These are phyloP conservation scores for Coemansia guatemalensis DNA, from an alignment of 192 early-diverging fungal species.

Conservation along the genomic window DNA sequence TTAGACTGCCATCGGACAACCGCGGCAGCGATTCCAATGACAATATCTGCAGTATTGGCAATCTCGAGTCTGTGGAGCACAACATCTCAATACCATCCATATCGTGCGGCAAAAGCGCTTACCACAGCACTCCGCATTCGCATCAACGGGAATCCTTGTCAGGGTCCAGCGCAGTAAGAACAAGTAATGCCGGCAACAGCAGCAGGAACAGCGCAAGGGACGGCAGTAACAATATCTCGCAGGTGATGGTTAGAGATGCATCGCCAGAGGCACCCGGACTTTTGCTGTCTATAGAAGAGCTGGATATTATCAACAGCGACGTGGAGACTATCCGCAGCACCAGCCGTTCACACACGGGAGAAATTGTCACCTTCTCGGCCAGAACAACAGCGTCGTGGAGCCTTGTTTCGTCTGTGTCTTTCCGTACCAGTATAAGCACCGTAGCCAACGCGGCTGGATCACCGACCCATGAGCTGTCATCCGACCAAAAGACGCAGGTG, in stretches of 20 bases:
- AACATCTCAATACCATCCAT: too few relatives aligned
- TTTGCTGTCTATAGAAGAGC: slow-evolving; percentile 37
- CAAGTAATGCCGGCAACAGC: too few relatives aligned
- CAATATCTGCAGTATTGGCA: too few relatives aligned
- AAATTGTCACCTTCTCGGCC: background rate
- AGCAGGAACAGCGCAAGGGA: too few relatives aligned
- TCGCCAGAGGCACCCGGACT: slow-evolving; percentile 9
- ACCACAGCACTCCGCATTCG: too few relatives aligned
- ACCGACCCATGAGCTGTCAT: background rate
- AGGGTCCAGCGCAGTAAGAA: too few relatives aligned
- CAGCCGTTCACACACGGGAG: slow-evolving; percentile 3
- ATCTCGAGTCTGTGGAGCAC: too few relatives aligned
- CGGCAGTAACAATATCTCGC: background rate
- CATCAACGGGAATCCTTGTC: too few relatives aligned
- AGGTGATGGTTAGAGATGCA: background rate
- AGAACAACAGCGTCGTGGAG: slow-evolving; percentile 16
- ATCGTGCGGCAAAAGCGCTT: too few relatives aligned
- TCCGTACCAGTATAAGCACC: slow-evolving; percentile 7
- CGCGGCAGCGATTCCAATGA: too few relatives aligned
- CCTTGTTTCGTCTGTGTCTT: slow-evolving; percentile 11
- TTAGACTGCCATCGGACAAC: background rate
- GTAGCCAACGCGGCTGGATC: background rate
- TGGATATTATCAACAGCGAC: slow-evolving; percentile 22
- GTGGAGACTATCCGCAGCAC: background rate
- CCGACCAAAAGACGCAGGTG: background rate